Evolutionary conservation across 108 stramenopile genomes (phyloP).

Genomic region (Cyclotella sp.): DNA sequence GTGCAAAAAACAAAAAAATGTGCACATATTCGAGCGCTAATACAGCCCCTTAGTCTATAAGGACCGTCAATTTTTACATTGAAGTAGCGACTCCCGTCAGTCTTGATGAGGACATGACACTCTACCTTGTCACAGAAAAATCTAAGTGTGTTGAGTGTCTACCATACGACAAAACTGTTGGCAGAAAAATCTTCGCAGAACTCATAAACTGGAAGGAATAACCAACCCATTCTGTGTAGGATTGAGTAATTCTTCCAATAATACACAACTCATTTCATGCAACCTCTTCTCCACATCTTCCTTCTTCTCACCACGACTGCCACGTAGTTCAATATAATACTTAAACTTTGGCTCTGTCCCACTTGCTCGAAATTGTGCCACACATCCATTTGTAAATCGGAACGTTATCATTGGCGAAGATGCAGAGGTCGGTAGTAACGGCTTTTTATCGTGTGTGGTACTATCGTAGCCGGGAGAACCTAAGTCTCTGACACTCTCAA

Average conservation of each 20-base stretch:
- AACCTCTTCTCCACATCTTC: constrained; percentile 72
- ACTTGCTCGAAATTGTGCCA: constrained; percentile 93
- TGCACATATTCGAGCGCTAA: too few species aligned
- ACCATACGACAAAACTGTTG: too few species aligned
- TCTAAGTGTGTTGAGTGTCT: too few species aligned
- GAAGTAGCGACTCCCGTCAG: too few species aligned
- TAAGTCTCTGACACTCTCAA: constrained; percentile 88
- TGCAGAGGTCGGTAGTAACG: constrained; percentile 79
- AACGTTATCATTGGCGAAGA: constrained; percentile 95
- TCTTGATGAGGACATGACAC: too few species aligned
- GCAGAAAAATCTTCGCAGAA: too few species aligned
- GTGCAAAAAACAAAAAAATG: too few species aligned
- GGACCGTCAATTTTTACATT: too few species aligned
- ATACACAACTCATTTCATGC: constrained; percentile 58
- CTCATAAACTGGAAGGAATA: constrained; percentile 39
- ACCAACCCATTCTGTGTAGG: constrained; percentile 72
- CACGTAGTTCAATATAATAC: constrained; percentile 94
- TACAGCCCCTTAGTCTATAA: too few species aligned
- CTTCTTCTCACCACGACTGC: constrained; percentile 77
- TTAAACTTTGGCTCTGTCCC: constrained; percentile 99
- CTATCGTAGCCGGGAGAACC: constrained; percentile 90
- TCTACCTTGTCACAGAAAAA: too few species aligned
- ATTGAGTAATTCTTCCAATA: constrained; percentile 82
- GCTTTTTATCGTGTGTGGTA: constrained; percentile 74
- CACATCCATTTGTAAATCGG: constrained; percentile 91